Base-by-base conservation (phyloP, 2,329 filamentous ascomycete species). In the Penicillium freii region DNA sequence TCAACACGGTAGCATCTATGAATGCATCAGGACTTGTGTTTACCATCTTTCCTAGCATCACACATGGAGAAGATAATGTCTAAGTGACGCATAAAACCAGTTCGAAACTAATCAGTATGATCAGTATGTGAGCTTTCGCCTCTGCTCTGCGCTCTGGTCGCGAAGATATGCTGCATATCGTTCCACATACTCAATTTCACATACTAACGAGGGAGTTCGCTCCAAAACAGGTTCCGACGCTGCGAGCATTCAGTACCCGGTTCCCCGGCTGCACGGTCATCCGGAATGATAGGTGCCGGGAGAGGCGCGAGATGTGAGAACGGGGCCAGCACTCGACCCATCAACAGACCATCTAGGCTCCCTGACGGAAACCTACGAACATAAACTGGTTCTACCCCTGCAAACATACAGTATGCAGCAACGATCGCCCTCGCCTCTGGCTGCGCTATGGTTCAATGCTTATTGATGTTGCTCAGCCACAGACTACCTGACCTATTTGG, bases 341-440 rank as follows among this genome's bases (percentile, higher is more conserved):
- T 4, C 5, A 19, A 36, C 3, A 42, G 34, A 53, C 34, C 34
- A 23, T 33, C 19, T 17, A 51, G 39, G 6, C 19, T 29, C 54
- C 19, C 25, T 1, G 33, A 34, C 17, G 4, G 27, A 39, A n/a
- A 27, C 23, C 3, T 23, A n/a, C 36, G 10, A 25, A 21, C 34
- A 53, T n/a, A 47, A 53, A 53, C 43, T n/a, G 29, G 54, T 47
- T 53, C 23, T 23, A 34, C 27, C 10, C n/a, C 9, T 47, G 27
- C 19, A 10, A 23, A 17, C 5, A 33, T 29, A 15, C 7, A n/a
- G n/a, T 11, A 33, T 23, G 10, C 13, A 39, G 40, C n/a, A 34
- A 25, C 19, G 8, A 33, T 42, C 13, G 23, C n/a, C n/a, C n/a
- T 5, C n/a, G 5, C 11, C 46, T 42, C 8, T 21, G 7, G 11